A percentile compares a stretch with the other conserved stretches of the same genome.
Evolutionary conservation across 768 basidiomycete genomes (phyloP).

Genomic region (Hydnum rufescens): DNA sequence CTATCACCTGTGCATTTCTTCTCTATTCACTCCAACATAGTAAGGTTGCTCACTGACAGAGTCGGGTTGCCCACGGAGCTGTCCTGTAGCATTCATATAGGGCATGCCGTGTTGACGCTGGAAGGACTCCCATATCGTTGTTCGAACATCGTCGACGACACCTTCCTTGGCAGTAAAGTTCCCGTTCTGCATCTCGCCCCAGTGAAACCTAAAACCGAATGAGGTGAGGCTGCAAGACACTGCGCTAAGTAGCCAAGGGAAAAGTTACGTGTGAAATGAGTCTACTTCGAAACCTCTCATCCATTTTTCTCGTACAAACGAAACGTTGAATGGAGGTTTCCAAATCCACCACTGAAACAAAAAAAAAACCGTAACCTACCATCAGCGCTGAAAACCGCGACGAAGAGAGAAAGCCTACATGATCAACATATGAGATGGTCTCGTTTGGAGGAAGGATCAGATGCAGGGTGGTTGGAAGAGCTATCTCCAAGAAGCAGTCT

Average conservation of each 20-base stretch:
- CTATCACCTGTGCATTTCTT: too few species aligned
- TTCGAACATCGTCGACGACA: neutral
- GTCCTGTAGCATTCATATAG: too few species aligned
- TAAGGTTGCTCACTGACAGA: too few species aligned
- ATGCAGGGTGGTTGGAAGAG: constrained; percentile 27
- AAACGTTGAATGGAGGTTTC: constrained; percentile 26
- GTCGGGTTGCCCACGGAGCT: too few species aligned
- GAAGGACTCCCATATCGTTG: neutral
- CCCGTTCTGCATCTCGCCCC: neutral
- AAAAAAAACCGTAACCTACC: neutral
- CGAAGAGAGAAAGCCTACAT: constrained; percentile 9
- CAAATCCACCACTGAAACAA: constrained; percentile 25
- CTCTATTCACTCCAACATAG: too few species aligned
- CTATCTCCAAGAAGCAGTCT: constrained; percentile 31
- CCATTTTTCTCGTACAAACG: constrained; percentile 30
- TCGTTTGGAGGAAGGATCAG: constrained; percentile 23
- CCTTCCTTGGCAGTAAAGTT: neutral
- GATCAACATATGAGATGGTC: constrained; percentile 28
- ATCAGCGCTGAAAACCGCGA: neutral
- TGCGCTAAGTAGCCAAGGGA: neutral
- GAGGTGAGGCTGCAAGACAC: neutral
- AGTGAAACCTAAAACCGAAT: neutral
- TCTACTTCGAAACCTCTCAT: constrained; percentile 28
- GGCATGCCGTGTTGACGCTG: too few species aligned
- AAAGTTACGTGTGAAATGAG: constrained; percentile 32